Conservation (phyloP, 179 eudicot species). For the Drosera spatulata region DNA sequence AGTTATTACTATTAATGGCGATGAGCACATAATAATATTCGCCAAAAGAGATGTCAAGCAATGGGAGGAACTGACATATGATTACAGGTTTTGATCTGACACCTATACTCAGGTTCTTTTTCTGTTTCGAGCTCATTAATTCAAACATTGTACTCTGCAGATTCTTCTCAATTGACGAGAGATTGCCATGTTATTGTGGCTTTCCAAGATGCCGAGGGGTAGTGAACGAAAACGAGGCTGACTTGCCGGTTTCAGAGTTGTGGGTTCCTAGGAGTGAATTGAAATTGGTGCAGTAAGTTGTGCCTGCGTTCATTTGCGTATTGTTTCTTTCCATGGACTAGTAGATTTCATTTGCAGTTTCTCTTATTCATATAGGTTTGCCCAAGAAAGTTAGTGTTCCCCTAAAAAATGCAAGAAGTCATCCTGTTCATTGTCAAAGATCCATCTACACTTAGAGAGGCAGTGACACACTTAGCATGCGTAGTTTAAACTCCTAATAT, state of each 20-base stretch:
- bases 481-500: too few species aligned
- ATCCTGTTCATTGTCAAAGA: too few species aligned
- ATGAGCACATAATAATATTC: slow-evolving; percentile 84
- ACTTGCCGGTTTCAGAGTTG: slow-evolving; percentile 58
- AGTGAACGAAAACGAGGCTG: slow-evolving; percentile 83
- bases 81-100: slow-evolving; percentile 63
- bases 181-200: slow-evolving; percentile 84
- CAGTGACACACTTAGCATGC: too few species aligned
- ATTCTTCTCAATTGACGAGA: slow-evolving; percentile 77
- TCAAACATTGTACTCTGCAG: slow-evolving; percentile 28
- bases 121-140: neutral
- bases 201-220: slow-evolving; percentile 79
- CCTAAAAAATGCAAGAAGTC: too few species aligned
- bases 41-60: slow-evolving; percentile 84
- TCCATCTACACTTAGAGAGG: too few species aligned
- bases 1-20: slow-evolving; percentile 72
- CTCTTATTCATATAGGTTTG: too few species aligned
- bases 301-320: too few species aligned
- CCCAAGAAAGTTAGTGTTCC: too few species aligned
- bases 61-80: slow-evolving; percentile 94
- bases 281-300: slow-evolving; percentile 53
- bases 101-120: slow-evolving; percentile 4
- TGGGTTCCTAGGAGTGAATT: slow-evolving; percentile 65
- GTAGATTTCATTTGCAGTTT: too few species aligned
- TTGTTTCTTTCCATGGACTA: too few species aligned